A percentile compares a stretch with the other conserved stretches of the same genome.
phyloP scores from a whole-genome alignment of 2,329 filamentous ascomycete genomes.

The Diplodia scrobiculata region DNA sequence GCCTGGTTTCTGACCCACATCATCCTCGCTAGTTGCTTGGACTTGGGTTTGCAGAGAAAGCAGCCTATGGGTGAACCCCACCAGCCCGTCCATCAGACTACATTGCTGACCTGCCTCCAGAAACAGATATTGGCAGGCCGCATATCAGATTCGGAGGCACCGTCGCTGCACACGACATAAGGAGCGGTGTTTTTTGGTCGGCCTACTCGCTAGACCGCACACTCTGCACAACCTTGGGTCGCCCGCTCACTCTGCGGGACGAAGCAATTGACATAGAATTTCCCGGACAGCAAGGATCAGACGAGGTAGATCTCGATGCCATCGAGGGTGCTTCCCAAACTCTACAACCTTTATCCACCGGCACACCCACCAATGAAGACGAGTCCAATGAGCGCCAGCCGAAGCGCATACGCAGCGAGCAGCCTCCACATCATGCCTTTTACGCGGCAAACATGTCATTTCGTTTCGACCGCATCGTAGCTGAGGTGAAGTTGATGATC shows the following conservation, averaged over 20 bases:
- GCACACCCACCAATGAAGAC: not conserved
- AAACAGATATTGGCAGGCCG: not conserved
- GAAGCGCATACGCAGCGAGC: conserved; percentile 4
- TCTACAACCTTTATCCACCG: not conserved
- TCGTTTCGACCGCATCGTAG: conserved; percentile 33
- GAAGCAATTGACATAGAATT: conserved; percentile 55
- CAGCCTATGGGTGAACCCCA: not conserved
- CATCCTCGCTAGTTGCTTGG: conserved; percentile 55
- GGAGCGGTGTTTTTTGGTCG: conserved; percentile 60
- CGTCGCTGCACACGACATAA: conserved; percentile 57
- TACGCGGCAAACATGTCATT: conserved; percentile 39
- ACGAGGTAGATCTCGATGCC: conserved; percentile 7
- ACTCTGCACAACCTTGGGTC: conserved; percentile 59
- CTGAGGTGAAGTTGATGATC: conserved; percentile 28
- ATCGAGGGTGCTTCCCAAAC: conserved; percentile 6
- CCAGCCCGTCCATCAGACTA: not conserved
- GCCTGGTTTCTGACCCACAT: conserved; percentile 61
- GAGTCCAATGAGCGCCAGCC: not conserved
- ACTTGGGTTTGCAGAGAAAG: conserved; percentile 55
- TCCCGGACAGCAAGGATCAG: conserved; percentile 45
- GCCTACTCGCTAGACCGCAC: conserved; percentile 57
- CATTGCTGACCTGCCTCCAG: not conserved
- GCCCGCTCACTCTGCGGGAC: conserved; percentile 58
- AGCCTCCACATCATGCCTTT: not conserved
- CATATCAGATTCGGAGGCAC: conserved; percentile 44